Evolutionary conservation across 805 yeast genomes (phyloP), one percentile per base, ranked within the genome.

Genomic region (Metschnikowia cerradonensis): DNA sequence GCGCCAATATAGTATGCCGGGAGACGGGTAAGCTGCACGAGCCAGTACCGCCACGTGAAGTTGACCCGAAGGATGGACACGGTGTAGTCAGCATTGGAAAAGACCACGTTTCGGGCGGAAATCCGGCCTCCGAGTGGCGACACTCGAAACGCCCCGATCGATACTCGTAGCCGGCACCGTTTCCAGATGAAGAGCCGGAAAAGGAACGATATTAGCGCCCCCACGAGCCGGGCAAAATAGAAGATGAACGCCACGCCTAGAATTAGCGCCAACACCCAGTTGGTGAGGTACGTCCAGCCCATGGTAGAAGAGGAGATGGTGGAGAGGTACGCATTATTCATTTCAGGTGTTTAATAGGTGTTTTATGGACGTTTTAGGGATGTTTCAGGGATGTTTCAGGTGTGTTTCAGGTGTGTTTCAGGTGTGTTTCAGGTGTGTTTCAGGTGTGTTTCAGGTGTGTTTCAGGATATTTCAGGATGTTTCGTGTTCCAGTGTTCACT

Each of bases 31-130:
- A 68, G 57, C 3, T 72, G 68, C 47, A 89, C 56, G 15, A 72
- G 71, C 98, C 98, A 94, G 65, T 90, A 92, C 53, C 95, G 68
- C 98, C 98, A 94, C 0, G 96, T 88, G 26, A 92, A 62, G 58
- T 82, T 80, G 1, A 92, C 86, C 53, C 84, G 83, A 26, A 88
- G 76, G 1, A 88, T 75, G 8, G 89, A 79, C 1, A 89, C 62
- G 2, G 96, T 82, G 53, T 82, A 82, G 67, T 91, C 86, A 45
- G 81, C 75, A n/a, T 90, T 86, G 5, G 88, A 80, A 11, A 88
- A 73, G 3, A 87, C 80, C 17, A 91, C 63, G 64, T 90, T 89
- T 57, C 85, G 86, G 61, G 90, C 82, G 62, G 88, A 81, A 7
- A 92, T 50, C 30, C 96, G 77, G 1, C 98, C 98, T 3, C 90